A percentile compares a stretch with the other conserved stretches of the same genome.
phyloP scores from a whole-genome alignment of 768 basidiomycete genomes.

The Tremella mesenterica region DNA sequence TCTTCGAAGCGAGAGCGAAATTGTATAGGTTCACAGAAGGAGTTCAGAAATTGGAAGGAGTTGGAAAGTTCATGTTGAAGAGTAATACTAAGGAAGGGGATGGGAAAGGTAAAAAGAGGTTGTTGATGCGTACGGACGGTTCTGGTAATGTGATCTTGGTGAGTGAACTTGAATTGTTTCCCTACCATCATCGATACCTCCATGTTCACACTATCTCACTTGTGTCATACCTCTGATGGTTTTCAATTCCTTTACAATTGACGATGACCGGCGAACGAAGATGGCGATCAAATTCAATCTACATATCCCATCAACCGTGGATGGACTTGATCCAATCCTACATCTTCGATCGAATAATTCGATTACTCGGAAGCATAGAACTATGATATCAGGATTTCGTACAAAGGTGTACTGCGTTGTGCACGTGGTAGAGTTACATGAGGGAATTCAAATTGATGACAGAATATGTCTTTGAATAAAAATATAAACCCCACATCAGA shows the following conservation, averaged over 20 bases:
- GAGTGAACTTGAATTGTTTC: conserved; percentile 5
- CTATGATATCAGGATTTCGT: too few relatives aligned
- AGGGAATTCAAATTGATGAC: not conserved
- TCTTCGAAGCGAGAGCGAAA: conserved; percentile 26
- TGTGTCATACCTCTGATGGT: not conserved
- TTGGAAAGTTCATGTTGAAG: conserved; percentile 30
- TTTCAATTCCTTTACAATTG: too few relatives aligned
- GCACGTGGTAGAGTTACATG: too few relatives aligned
- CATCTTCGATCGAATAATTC: too few relatives aligned
- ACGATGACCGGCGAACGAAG: too few relatives aligned
- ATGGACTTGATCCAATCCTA: too few relatives aligned
- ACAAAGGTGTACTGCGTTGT: not conserved
- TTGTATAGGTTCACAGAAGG: conserved; percentile 19
- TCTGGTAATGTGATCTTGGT: conserved; percentile 29
- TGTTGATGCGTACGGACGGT: conserved; percentile 32
- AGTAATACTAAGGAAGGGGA: conserved; percentile 10
- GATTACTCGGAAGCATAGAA: too few relatives aligned
- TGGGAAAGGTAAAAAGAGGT: conserved; percentile 20
- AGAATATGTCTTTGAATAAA: conserved; percentile 29
- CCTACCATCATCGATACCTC: not conserved
- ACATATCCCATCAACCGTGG: too few relatives aligned
- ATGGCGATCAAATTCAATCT: too few relatives aligned
- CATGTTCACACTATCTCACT: not conserved
- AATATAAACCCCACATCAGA: conserved; percentile 21
- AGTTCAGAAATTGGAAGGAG: conserved; percentile 12